These are phyloP conservation scores for Coemansia asiatica DNA, from an alignment of 192 early-diverging fungal species.

Conservation along the genomic window DNA sequence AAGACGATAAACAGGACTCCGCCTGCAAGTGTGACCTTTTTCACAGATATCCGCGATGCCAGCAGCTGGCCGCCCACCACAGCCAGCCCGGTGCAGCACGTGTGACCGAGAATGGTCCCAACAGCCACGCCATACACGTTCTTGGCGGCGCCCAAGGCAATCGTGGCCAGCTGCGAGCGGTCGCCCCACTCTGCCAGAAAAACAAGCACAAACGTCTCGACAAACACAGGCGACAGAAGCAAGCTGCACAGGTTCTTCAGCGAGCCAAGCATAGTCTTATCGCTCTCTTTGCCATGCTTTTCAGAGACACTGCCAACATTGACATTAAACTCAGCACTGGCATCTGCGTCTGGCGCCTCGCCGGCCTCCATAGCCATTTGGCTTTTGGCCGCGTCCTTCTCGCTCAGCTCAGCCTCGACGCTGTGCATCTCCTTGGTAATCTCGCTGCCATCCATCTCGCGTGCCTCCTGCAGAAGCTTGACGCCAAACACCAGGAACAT, in stretches of 20 bases:
- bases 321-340: conserved; percentile 28
- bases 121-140: conserved; percentile 88
- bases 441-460: conserved; percentile 84
- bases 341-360: conserved; percentile 47
- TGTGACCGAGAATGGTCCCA: conserved; percentile 87
- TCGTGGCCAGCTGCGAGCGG: conserved; percentile 93
- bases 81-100: conserved; percentile 87
- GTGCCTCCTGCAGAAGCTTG: conserved; percentile 82
- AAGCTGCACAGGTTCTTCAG: conserved; percentile 71
- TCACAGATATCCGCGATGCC: conserved; percentile 82
- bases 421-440: conserved; percentile 87
- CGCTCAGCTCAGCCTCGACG: conserved; percentile 85
- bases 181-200: conserved; percentile 99
- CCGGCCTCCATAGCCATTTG: conserved; percentile 64
- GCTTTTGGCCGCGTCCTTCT: conserved; percentile 61
- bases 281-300: conserved; percentile 30
- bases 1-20: conserved; percentile 88
- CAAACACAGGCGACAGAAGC: conserved; percentile 88
- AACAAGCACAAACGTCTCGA: conserved; percentile 94
- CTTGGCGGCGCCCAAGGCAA: conserved; percentile 92
- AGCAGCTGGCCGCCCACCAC: conserved; percentile 91
- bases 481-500: conserved; percentile 95
- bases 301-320: conserved; percentile 25
- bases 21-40: conserved; percentile 82
- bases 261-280: conserved; percentile 49